phyloP scores from a whole-genome alignment of 768 basidiomycete species.

The Termitomyces sp. region DNA sequence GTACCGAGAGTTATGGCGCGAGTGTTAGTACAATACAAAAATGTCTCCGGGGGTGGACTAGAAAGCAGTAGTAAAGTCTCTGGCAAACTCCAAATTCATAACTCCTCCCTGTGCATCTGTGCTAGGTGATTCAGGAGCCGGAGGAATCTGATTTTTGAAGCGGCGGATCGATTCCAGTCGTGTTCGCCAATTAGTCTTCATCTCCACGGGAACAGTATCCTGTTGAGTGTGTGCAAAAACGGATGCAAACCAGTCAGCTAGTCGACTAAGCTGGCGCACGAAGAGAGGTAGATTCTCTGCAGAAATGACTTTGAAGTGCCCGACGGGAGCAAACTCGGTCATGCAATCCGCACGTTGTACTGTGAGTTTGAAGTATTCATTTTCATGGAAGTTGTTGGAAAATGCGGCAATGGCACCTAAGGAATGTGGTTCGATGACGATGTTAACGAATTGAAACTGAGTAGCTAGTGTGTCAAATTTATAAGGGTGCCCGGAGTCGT shows the following conservation, averaged over 20 bases:
- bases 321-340: constrained; percentile 91
- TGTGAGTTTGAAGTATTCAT: constrained; percentile 94
- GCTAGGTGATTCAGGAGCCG: constrained; percentile 17
- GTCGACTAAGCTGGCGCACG: constrained; percentile 80
- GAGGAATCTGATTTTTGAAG: constrained; percentile 42
- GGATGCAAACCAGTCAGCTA: constrained; percentile 87
- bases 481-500: constrained; percentile 89
- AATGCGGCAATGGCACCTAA: constrained; percentile 79
- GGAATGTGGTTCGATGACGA: constrained; percentile 93
- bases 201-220: constrained; percentile 68
- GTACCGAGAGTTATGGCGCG: background rate
- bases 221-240: constrained; percentile 71
- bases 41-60: constrained; percentile 17
- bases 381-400: constrained; percentile 79
- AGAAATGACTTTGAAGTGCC: constrained; percentile 91
- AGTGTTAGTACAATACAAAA: constrained; percentile 1
- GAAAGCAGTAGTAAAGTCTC: constrained; percentile 55
- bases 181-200: constrained; percentile 85
- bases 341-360: constrained; percentile 86
- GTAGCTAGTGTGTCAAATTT: constrained; percentile 88
- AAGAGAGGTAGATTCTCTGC: constrained; percentile 82
- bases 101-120: constrained; percentile 31
- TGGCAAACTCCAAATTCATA: constrained; percentile 45
- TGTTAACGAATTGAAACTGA: constrained; percentile 96
- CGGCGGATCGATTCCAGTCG: constrained; percentile 76